Percentiles rank a stretch among this genome's conserved stretches.
These are phyloP conservation scores for Ocimum tenuiflorum DNA, from an alignment of 257 asterid species.

Conservation along the genomic window DNA sequence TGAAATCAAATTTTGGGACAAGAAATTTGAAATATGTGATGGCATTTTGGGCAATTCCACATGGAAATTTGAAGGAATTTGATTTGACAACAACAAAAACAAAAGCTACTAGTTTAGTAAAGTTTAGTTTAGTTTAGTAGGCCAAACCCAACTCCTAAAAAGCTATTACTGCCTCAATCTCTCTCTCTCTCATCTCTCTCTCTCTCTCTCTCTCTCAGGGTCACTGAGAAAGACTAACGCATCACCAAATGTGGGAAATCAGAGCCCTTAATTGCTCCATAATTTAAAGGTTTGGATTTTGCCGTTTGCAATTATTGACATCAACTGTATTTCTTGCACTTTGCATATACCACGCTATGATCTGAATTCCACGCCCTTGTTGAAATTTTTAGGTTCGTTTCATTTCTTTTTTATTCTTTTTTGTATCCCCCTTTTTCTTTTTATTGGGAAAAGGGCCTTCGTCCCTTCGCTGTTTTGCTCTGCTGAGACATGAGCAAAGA, in stretches of 20 bases:
- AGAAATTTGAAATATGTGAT: too few relatives aligned
- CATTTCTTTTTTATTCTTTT: not conserved
- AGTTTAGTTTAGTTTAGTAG: conserved; percentile 21
- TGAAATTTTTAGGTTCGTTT: conserved; percentile 7
- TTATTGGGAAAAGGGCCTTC: conserved; percentile 10
- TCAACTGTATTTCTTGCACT: not conserved
- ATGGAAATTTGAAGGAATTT: too few relatives aligned
- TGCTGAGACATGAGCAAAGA: conserved; percentile 54
- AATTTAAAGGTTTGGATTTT: conserved; percentile 15
- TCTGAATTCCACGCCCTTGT: conserved; percentile 27
- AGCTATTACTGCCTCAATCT: not conserved
- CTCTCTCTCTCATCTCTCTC: conserved; percentile 14
- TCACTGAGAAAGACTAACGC: conserved; percentile 17
- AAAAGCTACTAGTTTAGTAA: conserved; percentile 21
- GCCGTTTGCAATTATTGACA: conserved; percentile 20
- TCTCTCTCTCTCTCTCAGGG: not conserved
- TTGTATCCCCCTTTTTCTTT: too few relatives aligned
- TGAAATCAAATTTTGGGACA: too few relatives aligned
- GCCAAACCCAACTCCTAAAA: conserved; percentile 22
- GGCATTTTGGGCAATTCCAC: too few relatives aligned
- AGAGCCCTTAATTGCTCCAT: not conserved
- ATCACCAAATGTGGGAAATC: not conserved
- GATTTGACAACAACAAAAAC: conserved; percentile 11
- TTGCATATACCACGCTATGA: conserved; percentile 7
- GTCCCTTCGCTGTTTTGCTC: conserved; percentile 15